phyloP scores from a whole-genome alignment of 2,329 filamentous ascomycete genomes.

The Incumbomyces delicatus region DNA sequence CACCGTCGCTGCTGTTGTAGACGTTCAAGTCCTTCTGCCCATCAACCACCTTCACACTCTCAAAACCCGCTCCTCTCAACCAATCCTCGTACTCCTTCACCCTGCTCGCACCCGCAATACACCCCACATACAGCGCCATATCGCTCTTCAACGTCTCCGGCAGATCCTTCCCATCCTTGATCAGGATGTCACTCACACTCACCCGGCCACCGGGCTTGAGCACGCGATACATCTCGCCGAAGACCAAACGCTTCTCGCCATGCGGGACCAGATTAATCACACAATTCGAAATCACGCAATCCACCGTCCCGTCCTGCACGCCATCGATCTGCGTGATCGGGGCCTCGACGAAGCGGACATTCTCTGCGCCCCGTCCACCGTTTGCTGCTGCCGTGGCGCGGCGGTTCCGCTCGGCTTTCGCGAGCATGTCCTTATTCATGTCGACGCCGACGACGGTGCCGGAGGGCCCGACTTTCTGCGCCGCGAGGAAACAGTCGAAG shows the following conservation, averaged over 20 bases:
- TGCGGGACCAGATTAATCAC: slow-evolving; percentile 51
- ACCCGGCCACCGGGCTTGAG: slow-evolving; percentile 49
- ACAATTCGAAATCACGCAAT: slow-evolving; percentile 56
- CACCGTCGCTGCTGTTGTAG: slow-evolving; percentile 7
- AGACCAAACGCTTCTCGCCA: slow-evolving; percentile 44
- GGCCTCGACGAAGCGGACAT: slow-evolving; percentile 44
- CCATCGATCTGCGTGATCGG: slow-evolving; percentile 40
- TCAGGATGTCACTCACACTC: slow-evolving; percentile 51
- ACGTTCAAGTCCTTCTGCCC: slow-evolving; percentile 33
- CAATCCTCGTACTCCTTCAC: slow-evolving; percentile 44
- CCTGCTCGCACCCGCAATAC: slow-evolving; percentile 48
- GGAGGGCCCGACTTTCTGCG: slow-evolving; percentile 38
- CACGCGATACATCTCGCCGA: slow-evolving; percentile 49
- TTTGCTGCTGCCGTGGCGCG: slow-evolving; percentile 27
- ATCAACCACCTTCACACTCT: slow-evolving; percentile 39
- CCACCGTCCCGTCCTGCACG: slow-evolving; percentile 33
- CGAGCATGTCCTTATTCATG: slow-evolving; percentile 53
- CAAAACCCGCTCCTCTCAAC: slow-evolving; percentile 43
- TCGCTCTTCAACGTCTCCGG: slow-evolving; percentile 39
- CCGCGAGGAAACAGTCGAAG: slow-evolving; percentile 48
- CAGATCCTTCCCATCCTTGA: slow-evolving; percentile 30
- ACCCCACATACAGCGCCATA: slow-evolving; percentile 50
- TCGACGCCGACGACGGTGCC: slow-evolving; percentile 49
- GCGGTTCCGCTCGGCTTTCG: slow-evolving; percentile 37
- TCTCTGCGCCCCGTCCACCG: slow-evolving; percentile 24